Base-by-base conservation (phyloP, 208 protist genomes). In the Crithidia acanthocephali region DNA sequence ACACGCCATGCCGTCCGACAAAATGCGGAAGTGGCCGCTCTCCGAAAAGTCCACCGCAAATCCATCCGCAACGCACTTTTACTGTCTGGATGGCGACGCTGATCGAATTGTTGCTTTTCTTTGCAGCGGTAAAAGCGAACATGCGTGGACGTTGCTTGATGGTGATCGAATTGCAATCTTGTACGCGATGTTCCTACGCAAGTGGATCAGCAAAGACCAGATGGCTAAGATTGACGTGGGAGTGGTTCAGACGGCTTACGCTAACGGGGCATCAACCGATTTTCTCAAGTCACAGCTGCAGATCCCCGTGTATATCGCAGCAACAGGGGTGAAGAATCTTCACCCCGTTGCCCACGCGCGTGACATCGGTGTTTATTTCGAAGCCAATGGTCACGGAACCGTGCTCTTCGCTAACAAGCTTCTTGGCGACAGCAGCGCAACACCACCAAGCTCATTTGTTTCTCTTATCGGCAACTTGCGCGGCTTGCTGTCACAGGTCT, bases 311-410 rank as follows among this genome's bases (percentile, higher is more conserved):
- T 87, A 84, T 40, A 85, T 79, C 32, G 82, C 91, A 18, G 81
- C 85, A 6, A 98, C 96, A 9, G 97, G 98, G 25, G 96, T 99
- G 2, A 99, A 99, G 69, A 78, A 98, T 68, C 53, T 98, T 2
- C 98, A 99, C 63, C 94, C 94, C 30, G 72, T 96, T 30, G 96
- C 97, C 11, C 75, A 91, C 53, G 56, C 82, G 0, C 81, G 81
- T 25, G 97, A 98, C 66, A 86, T 99, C 60, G 98, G 97, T 6
- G 83, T 98, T 9, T 98, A 99, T 78, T 99, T 99, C 73, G 98
- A 99, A 71, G 94, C 96, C 6, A 98, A 99, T 70, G 98, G 98
- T 4, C 98, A 99, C 70, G 98, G 98, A 16, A 98, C 97, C 7
- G 87, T 98, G 11, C 40, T 98, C 1, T 94, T 98, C 66, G 72